phyloP scores from a whole-genome alignment of 805 yeast species.

The Starmerella lactis-condensi region DNA sequence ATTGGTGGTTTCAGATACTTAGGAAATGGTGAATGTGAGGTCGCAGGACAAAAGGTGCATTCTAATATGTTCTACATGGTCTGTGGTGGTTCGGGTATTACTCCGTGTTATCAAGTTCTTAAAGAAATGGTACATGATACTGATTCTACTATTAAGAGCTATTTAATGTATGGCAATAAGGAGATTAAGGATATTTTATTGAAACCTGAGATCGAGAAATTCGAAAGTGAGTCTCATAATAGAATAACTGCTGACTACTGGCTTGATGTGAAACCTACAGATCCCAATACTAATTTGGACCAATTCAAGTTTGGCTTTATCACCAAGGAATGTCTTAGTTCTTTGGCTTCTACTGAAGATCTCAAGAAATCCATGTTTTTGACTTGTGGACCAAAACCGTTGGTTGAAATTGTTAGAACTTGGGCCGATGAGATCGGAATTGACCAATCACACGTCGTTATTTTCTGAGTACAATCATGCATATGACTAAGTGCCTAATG shows the following conservation, averaged over 20 bases:
- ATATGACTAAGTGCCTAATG: no score
- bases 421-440: constrained; percentile 5
- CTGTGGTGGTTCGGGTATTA: constrained; percentile 40
- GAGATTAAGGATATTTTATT: constrained; percentile 30
- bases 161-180: constrained; percentile 30
- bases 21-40: constrained; percentile 7
- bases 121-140: constrained; percentile 30
- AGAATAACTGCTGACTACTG: constrained; percentile 27
- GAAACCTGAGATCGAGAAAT: constrained; percentile 29
- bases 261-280: constrained; percentile 7
- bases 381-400: constrained; percentile 12
- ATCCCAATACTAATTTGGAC: constrained; percentile 1
- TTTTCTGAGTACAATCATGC: constrained; percentile 6
- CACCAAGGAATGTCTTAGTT: constrained; percentile 2
- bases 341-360: neutral
- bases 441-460: constrained; percentile 5
- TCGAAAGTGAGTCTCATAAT: constrained; percentile 23
- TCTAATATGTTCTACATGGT: constrained; percentile 29
- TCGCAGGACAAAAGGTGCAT: constrained; percentile 1
- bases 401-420: constrained; percentile 7
- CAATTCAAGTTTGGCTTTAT: constrained; percentile 7
- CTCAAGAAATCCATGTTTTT: constrained; percentile 5
- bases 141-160: constrained; percentile 30
- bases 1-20: constrained; percentile 21
- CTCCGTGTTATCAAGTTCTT: constrained; percentile 37